Base-by-base conservation (phyloP, 352 stramenopile species). In the Phytophthora nicotianae region DNA sequence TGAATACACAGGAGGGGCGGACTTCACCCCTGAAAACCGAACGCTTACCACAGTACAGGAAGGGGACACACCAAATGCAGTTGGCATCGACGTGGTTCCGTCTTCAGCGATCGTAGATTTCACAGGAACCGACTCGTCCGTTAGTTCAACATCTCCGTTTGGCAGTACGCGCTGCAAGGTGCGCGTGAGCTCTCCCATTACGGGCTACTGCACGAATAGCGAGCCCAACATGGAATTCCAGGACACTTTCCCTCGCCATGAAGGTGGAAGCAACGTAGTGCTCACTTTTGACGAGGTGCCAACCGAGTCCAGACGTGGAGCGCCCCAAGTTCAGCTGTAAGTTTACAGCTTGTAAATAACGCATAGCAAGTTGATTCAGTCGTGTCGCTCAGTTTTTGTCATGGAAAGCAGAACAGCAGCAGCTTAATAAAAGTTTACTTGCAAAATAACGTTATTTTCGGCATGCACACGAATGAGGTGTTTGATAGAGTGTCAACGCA, bases 221-320 rank as follows among this genome's bases (percentile, higher is more conserved):
- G 63, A 75, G 4, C 33, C 56, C 32, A 72, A 72, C 16, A 79
- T 60, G 43, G 63, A 68, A 37, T 77, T 79, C 45, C 55, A 65
- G 38, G 53, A 60, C 35, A 51, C 51, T 2, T 45, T 45, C 21
- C 29, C 32, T 3, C 71, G 59, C 7, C 47, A 68, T 17, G 24
- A 52, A 21, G 51, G 55, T 42, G 59, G 59, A 5, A 72, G 54
- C 40, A 58, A 77, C 29, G 51, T 72, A 35, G 56, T 72, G 38
- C 53, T 76, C 38, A 68, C 68, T 7, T 65, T 79, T 40, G 32
- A 68, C 11, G 58, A 73, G 8, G 43, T 67, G 7, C 42, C 56
- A 19, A 47, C 65, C 24, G 47, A 50, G 32, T 65, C 68, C 8
- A 55, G 21, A 35, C 43, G 37, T 40, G 45, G 17, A 8, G 54